Base-by-base conservation (phyloP, 441 rosid species). In the Populus hybrid region DNA sequence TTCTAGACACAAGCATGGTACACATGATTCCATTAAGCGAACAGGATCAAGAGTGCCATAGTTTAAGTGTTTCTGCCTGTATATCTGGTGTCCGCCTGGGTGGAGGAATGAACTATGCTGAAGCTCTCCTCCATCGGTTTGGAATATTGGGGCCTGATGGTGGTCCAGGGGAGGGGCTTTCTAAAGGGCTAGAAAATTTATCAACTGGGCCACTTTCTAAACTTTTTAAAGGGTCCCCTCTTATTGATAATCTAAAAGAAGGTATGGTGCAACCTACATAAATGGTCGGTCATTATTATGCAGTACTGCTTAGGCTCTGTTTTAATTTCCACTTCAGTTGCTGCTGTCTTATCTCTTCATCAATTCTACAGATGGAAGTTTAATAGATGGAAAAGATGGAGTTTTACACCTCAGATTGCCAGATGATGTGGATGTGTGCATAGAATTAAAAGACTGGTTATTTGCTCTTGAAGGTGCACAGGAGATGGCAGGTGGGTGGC, bases 391-490 rank as follows among this genome's bases (percentile, higher is more conserved):
- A 63, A 88, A 83, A 73, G 91, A 86, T 35, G 86, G 79, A 70
- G 74, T 90, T 76, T 73, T 88, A 79, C 92, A 85, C 69, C 82
- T 94, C 77, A 90, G 90, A 73, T 87, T 85, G 76, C 98, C 98
- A 21, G 96, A 92, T 88, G 94, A 94, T 77, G 91, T 93, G 79
- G 98, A 94, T 83, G 90, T 92, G 70, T 84, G 88, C 57, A 59
- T 94, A 72, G 98, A 93, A 82, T 86, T 96, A 78, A 90, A 84
- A 82, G 92, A 96, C 84, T 96, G 98, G 99, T 82, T 96, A 80
- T 96, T 96, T 91, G 95, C 99, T 78, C 90, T 96, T 76, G 98
- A 94, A 86, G 96, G 98, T 73, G 91, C 87, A 69, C 87, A 89
- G 69, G 97, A 92, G 69, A 84, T 85, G 78, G 88, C 87, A 21